These are phyloP conservation scores for Bifiguratus adelaidae DNA, from an alignment of 192 early-diverging fungal genomes.

Conservation along the genomic window DNA sequence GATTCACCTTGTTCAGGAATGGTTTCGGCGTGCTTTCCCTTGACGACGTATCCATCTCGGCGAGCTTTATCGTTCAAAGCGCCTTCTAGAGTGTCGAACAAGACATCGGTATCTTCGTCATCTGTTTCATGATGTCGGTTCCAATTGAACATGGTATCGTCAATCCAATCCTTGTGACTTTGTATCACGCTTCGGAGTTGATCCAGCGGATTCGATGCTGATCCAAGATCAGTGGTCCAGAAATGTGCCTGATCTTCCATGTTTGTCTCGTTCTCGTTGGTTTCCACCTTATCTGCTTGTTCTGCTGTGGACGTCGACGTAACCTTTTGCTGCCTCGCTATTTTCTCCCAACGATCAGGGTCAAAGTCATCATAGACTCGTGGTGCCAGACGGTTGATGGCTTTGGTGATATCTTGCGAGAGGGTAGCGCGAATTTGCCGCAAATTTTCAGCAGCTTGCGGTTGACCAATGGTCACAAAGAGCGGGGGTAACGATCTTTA, in stretches of 20 bases:
- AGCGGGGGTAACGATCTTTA: constrained; percentile 79
- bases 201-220: no score
- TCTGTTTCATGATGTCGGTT: no score
- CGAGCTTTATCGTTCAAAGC: no score
- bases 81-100: no score
- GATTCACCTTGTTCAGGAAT: no score
- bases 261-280: neutral
- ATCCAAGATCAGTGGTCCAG: no score
- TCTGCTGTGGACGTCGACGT: constrained; percentile 7
- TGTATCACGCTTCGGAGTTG: no score
- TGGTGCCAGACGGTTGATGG: constrained; percentile 80
- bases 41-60: no score
- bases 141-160: constrained; percentile 51
- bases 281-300: no score
- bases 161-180: constrained; percentile 35
- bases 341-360: constrained; percentile 15
- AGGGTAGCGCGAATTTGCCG: constrained; percentile 60
- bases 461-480: constrained; percentile 56
- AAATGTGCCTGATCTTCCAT: constrained; percentile 15
- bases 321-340: neutral
- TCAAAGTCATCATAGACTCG: constrained; percentile 68
- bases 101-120: no score
- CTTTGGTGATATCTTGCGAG: constrained; percentile 59
- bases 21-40: no score
- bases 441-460: constrained; percentile 48